Conservation (phyloP, 805 yeast species). For the Lipomyces starkeyi region DNA sequence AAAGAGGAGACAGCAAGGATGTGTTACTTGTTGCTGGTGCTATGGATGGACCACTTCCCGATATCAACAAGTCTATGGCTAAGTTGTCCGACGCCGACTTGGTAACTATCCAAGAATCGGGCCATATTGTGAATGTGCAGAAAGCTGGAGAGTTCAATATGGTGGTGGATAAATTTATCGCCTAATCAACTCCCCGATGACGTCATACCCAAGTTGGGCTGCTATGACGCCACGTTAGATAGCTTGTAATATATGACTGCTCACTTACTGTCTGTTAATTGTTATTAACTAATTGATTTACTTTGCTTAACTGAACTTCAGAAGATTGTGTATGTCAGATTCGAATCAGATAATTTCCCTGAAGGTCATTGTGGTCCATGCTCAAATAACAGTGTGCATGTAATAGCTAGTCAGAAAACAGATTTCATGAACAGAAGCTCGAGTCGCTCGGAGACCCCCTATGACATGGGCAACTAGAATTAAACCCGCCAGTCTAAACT, state of each 20-base stretch:
- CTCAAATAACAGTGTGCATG: too few species aligned
- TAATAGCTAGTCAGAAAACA: not conserved
- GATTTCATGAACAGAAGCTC: too few species aligned
- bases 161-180: slow-evolving; percentile 27
- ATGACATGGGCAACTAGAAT: too few species aligned
- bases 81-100: slow-evolving; percentile 22
- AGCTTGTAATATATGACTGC: not conserved
- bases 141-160: slow-evolving; percentile 23
- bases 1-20: slow-evolving; percentile 16
- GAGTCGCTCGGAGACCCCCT: too few species aligned
- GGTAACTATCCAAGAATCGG: slow-evolving; percentile 18
- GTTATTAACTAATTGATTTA: too few species aligned
- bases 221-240: too few species aligned
- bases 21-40: slow-evolving; percentile 31
- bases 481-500: too few species aligned
- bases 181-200: slow-evolving; percentile 1
- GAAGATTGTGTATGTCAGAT: not conserved
- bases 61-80: slow-evolving; percentile 20
- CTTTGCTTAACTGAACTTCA: not conserved
- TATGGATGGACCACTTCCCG: slow-evolving; percentile 31
- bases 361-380: too few species aligned
- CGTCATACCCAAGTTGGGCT: not conserved
- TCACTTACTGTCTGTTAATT: not conserved
- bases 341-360: not conserved
- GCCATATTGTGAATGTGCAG: slow-evolving; percentile 35